Evolutionary conservation across 2,329 filamentous ascomycete genomes (phyloP).

Genomic region (Monilinia aucupariae): DNA sequence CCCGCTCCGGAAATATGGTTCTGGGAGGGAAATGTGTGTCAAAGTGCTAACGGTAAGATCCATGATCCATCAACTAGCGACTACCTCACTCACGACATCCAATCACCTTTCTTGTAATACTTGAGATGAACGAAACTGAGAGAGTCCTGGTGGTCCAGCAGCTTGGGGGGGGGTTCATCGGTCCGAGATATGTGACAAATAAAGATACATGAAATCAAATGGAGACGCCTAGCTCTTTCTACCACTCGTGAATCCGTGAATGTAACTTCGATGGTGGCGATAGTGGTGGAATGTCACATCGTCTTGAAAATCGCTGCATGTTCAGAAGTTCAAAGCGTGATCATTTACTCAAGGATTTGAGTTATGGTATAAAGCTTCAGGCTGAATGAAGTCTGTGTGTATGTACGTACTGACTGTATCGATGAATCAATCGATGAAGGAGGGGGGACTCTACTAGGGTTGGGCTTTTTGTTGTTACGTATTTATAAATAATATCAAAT

Average conservation of each 20-base stretch:
- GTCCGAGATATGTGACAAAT: slow-evolving; percentile 15
- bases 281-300: slow-evolving; percentile 8
- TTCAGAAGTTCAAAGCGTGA: slow-evolving; percentile 5
- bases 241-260: background rate
- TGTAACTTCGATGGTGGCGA: background rate
- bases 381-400: slow-evolving; percentile 17
- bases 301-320: background rate
- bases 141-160: background rate
- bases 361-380: slow-evolving; percentile 5
- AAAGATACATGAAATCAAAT: slow-evolving; percentile 5
- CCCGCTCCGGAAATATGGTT: slow-evolving; percentile 13
- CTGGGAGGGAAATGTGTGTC: background rate
- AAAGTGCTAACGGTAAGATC: slow-evolving; percentile 9
- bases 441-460: too few relatives aligned
- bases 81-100: background rate
- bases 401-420: too few relatives aligned
- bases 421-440: background rate
- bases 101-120: background rate
- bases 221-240: background rate
- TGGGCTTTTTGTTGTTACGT: too few relatives aligned
- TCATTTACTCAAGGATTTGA: slow-evolving; percentile 1
- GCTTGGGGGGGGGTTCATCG: background rate
- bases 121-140: slow-evolving; percentile 2
- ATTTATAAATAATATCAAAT: too few relatives aligned
- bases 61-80: slow-evolving; percentile 6